Evolutionary conservation across 306 rosid species (phyloP).

Genomic region (Hippophae gyantsensis): DNA sequence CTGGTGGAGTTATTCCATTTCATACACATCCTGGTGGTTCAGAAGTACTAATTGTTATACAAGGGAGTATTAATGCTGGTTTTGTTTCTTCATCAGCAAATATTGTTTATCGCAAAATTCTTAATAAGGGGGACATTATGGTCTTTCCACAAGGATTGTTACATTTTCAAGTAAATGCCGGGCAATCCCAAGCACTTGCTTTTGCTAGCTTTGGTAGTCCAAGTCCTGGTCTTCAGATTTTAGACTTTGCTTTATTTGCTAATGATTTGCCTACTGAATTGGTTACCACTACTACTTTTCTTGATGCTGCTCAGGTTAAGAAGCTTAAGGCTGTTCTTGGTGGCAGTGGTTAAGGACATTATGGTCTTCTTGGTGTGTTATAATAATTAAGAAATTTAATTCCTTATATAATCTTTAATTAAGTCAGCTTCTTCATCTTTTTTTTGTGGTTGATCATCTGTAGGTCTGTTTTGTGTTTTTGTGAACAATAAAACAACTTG

Average conservation of each 20-base stretch:
- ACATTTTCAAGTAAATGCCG: constrained; percentile 61
- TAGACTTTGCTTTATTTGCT: constrained; percentile 56
- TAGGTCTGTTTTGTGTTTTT: too few species aligned
- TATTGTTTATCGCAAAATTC: constrained; percentile 42
- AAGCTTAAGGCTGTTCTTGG: constrained; percentile 89
- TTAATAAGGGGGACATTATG: constrained; percentile 61
- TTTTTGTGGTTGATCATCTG: too few species aligned
- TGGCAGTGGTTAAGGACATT: constrained; percentile 32
- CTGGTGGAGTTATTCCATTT: constrained; percentile 56
- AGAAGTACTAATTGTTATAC: constrained; percentile 31
- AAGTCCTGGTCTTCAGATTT: constrained; percentile 62
- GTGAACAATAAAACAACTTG: too few species aligned
- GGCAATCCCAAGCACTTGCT: constrained; percentile 17
- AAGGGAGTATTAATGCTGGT: constrained; percentile 54
- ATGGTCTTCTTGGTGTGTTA: not conserved
- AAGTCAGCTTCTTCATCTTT: too few species aligned
- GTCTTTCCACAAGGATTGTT: constrained; percentile 73
- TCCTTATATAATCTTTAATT: not conserved
- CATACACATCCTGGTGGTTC: constrained; percentile 78
- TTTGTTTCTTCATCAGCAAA: constrained; percentile 49
- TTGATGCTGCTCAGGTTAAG: constrained; percentile 46
- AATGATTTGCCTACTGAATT: constrained; percentile 55
- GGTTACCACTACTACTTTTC: constrained; percentile 42
- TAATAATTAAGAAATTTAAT: not conserved
- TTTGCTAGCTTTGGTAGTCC: constrained; percentile 54